These are phyloP conservation scores for Populus nigra DNA, from an alignment of 345 rosid species.

Conservation along the genomic window DNA sequence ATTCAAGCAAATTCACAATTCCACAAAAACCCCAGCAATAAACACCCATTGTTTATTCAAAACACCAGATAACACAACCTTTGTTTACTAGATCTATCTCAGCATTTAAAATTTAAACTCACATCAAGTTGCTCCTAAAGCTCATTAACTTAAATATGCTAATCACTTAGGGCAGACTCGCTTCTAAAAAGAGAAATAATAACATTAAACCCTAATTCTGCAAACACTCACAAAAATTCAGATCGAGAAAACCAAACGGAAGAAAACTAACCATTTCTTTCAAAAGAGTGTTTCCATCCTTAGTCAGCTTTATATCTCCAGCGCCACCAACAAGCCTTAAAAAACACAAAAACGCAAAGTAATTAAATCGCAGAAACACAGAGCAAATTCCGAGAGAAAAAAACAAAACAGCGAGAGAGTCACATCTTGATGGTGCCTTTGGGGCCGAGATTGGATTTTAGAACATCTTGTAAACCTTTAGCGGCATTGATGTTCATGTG, in stretches of 20 bases:
- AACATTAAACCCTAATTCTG: background rate
- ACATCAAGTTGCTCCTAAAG: background rate
- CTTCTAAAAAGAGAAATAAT: background rate
- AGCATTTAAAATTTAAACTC: background rate
- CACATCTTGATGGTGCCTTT: slow-evolving; percentile 98
- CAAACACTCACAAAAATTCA: background rate
- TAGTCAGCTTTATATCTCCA: slow-evolving; percentile 94
- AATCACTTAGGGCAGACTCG: background rate
- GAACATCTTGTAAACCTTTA: slow-evolving; percentile 92
- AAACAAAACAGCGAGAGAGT: background rate
- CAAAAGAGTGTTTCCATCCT: slow-evolving; percentile 92
- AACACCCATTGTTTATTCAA: background rate
- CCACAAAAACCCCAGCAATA: background rate
- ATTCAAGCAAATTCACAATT: background rate
- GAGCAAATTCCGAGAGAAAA: background rate
- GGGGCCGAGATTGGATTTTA: slow-evolving; percentile 91
- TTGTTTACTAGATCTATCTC: background rate
- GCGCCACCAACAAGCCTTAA: slow-evolving; percentile 96
- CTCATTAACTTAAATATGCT: background rate
- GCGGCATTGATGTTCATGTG: slow-evolving; percentile 99
- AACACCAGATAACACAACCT: background rate
- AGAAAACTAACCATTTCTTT: slow-evolving; percentile 74
- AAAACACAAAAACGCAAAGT: background rate
- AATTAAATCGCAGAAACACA: background rate
- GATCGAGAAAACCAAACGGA: slow-evolving; percentile 21